Evolutionary conservation across 805 yeast species (phyloP).

Genomic region (Saturnispora ahearnii): DNA sequence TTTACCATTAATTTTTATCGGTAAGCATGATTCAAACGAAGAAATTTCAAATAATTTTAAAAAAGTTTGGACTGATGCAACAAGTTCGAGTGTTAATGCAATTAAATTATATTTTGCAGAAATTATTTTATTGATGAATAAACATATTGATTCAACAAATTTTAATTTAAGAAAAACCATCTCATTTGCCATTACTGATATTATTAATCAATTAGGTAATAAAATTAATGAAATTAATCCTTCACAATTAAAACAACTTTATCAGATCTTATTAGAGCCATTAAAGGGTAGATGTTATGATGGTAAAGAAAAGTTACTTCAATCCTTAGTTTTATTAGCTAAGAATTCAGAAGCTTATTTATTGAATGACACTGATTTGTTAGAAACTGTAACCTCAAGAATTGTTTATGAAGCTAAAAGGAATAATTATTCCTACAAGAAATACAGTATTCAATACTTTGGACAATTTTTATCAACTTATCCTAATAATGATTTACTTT

Average conservation of each 20-base stretch:
- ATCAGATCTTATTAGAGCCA: constrained; percentile 48
- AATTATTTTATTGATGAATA: constrained; percentile 44
- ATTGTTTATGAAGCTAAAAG: constrained; percentile 56
- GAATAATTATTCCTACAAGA: constrained; percentile 56
- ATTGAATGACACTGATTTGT: constrained; percentile 22
- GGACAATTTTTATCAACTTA: constrained; percentile 36
- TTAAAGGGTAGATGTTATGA: constrained; percentile 76
- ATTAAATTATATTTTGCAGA: constrained; percentile 62
- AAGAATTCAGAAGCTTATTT: constrained; percentile 36
- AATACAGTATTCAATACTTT: constrained; percentile 41
- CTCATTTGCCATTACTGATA: constrained; percentile 56
- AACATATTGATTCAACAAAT: constrained; percentile 45
- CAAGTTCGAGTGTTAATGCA: constrained; percentile 66
- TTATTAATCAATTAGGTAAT: constrained; percentile 39
- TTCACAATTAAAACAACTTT: constrained; percentile 28
- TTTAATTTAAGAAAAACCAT: constrained; percentile 61
- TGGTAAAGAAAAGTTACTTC: constrained; percentile 73
- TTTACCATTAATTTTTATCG: constrained; percentile 73
- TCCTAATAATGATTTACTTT: constrained; percentile 24
- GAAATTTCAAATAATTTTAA: constrained; percentile 42
- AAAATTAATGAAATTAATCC: constrained; percentile 16
- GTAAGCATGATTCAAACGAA: constrained; percentile 52
- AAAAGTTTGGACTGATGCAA: constrained; percentile 67
- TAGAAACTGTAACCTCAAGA: constrained; percentile 33
- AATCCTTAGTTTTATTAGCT: constrained; percentile 56